Evolutionary conservation across 495 filamentous ascomycete species (phyloP).

Genomic region (Daldinia grandis): DNA sequence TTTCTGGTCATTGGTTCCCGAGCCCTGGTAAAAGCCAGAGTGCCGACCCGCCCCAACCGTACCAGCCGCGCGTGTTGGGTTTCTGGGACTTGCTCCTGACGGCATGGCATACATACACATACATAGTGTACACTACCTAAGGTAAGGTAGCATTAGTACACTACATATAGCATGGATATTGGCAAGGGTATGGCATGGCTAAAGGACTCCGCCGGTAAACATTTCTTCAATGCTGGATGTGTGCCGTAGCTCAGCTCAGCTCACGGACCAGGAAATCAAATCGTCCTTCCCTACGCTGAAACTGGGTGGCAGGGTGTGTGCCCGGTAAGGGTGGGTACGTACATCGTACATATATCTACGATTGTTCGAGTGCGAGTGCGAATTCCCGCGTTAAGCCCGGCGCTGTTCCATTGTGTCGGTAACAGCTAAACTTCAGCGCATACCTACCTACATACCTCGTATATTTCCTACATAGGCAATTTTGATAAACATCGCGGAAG

Average conservation of each 20-base stretch:
- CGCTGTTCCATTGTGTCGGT: conserved; percentile 7
- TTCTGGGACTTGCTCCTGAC: neutral
- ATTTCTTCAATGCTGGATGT: neutral
- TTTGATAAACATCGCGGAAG: neutral
- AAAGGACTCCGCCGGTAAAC: neutral
- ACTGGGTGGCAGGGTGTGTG: neutral
- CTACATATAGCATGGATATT: neutral
- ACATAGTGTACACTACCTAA: too few species aligned
- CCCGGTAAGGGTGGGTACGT: neutral
- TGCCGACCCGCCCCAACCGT: neutral
- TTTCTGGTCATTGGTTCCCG: neutral
- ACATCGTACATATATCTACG: conserved; percentile 4
- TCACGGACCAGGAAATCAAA: conserved; percentile 5
- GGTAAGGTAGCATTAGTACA: neutral
- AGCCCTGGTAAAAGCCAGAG: conserved; percentile 1
- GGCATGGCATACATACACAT: too few species aligned
- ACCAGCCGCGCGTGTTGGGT: neutral
- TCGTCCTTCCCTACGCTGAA: neutral
- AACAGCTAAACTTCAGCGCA: conserved; percentile 5
- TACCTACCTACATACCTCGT: neutral
- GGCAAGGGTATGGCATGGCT: neutral
- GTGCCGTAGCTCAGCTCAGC: neutral
- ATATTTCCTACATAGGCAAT: neutral
- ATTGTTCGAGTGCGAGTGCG: neutral
- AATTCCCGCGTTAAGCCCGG: conserved; percentile 2